Evolutionary conservation across 352 stramenopile species (phyloP).

Genomic region (Globisporangium okanoganense): DNA sequence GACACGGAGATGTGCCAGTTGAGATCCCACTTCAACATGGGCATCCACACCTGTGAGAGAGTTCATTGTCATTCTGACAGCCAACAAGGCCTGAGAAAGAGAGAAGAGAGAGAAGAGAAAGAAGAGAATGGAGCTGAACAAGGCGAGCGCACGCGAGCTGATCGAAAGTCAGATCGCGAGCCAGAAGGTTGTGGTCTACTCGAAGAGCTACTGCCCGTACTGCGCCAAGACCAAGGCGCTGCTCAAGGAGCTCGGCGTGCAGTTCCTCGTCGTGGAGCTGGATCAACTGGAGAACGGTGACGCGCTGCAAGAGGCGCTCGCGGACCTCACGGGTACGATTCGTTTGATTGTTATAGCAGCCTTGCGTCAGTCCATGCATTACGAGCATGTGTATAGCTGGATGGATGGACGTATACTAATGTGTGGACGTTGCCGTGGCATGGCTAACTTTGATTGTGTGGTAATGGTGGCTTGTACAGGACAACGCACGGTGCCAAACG

Average conservation of each 20-base stretch:
- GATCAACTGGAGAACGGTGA: constrained; percentile 46
- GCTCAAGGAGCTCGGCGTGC: constrained; percentile 45
- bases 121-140: neutral
- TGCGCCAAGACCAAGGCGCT: constrained; percentile 80
- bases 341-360: neutral
- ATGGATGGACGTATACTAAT: neutral
- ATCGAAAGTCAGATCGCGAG: neutral
- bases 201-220: constrained; percentile 95
- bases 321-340: constrained; percentile 51
- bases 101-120: no score
- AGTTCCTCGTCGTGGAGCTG: constrained; percentile 61
- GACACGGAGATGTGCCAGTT: no score
- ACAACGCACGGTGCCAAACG: constrained; percentile 95
- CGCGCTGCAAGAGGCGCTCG: constrained; percentile 54
- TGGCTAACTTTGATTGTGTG: neutral
- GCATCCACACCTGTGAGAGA: no score
- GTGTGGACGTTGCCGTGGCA: neutral
- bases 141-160: neutral
- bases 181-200: constrained; percentile 67
- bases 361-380: neutral
- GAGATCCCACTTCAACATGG: no score
- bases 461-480: constrained; percentile 14
- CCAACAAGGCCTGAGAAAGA: no score
- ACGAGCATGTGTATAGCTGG: neutral
- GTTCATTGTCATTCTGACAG: no score